phyloP scores from a whole-genome alignment of 805 yeast genomes.

The Candida xyloterini region DNA sequence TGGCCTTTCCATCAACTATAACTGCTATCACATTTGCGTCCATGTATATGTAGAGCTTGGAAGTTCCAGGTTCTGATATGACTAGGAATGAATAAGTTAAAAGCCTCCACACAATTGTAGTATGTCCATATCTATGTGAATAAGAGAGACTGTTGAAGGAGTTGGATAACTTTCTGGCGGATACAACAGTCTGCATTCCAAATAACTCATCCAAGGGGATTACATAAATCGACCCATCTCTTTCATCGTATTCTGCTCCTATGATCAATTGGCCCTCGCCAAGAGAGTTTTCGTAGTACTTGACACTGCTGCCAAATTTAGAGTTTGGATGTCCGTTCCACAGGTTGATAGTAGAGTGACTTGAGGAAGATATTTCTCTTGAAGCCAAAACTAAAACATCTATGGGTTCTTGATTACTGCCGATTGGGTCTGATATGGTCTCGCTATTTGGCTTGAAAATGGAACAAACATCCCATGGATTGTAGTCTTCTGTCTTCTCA shows the following conservation, averaged over 20 bases:
- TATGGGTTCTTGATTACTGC: background rate
- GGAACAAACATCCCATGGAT: conserved; percentile 39
- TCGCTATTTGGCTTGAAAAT: conserved; percentile 10
- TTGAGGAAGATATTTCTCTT: background rate
- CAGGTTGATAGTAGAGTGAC: background rate
- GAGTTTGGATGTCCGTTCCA: conserved; percentile 25
- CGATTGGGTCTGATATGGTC: background rate
- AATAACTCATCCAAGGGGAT: conserved; percentile 37
- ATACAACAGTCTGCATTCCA: background rate
- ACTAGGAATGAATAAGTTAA: conserved; percentile 37
- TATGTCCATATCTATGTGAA: conserved; percentile 43
- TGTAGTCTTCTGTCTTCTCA: conserved; percentile 18
- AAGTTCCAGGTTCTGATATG: conserved; percentile 51
- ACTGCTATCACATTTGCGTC: conserved; percentile 15
- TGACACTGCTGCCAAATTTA: conserved; percentile 46
- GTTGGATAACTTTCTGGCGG: background rate
- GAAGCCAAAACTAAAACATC: background rate
- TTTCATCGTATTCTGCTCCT: conserved; percentile 48
- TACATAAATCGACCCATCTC: conserved; percentile 42
- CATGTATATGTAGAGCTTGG: conserved; percentile 39
- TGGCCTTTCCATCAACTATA: conserved; percentile 24
- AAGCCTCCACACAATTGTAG: conserved; percentile 31
- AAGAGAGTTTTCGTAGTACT: conserved; percentile 40
- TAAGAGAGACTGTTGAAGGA: conserved; percentile 14
- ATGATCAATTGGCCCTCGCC: conserved; percentile 42